Evolutionary conservation across 148 eudicot genomes (phyloP).

Genomic region (Arctostaphylos glauca): DNA sequence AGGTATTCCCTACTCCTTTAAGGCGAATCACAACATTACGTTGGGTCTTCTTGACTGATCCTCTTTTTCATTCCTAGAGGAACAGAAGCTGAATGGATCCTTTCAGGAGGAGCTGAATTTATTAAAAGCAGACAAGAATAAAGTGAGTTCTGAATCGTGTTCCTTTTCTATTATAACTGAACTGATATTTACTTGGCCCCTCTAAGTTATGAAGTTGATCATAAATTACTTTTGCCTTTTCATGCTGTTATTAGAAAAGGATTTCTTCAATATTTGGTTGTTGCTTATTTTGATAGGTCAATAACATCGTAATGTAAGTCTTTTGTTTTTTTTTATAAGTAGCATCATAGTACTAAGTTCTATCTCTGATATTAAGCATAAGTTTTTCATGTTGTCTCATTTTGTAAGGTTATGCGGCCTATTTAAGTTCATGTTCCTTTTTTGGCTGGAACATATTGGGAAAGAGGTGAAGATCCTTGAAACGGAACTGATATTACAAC

Average conservation of each 20-base stretch:
- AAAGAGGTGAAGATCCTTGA: neutral
- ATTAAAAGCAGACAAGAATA: constrained; percentile 49
- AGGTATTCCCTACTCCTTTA: constrained; percentile 39
- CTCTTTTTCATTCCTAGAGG: constrained; percentile 49
- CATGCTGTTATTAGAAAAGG: neutral
- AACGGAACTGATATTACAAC: neutral
- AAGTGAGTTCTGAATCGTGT: constrained; percentile 48
- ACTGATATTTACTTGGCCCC: neutral
- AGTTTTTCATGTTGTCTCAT: constrained; percentile 2
- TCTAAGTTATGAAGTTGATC: neutral
- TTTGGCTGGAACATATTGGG: neutral
- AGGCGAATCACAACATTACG: neutral
- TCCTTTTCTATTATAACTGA: neutral
- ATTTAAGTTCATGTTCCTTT: neutral
- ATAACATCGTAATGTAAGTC: neutral
- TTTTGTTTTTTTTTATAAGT: neutral
- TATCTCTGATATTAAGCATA: neutral
- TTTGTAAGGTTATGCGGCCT: neutral
- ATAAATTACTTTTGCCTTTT: neutral
- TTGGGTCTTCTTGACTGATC: constrained; percentile 20
- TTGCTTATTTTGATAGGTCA: neutral
- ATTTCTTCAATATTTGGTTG: neutral
- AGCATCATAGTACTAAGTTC: neutral
- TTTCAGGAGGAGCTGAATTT: constrained; percentile 57
- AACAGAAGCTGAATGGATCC: constrained; percentile 54